phyloP scores from a whole-genome alignment of 139 green algal genomes.

The Yamagishiella unicocca region DNA sequence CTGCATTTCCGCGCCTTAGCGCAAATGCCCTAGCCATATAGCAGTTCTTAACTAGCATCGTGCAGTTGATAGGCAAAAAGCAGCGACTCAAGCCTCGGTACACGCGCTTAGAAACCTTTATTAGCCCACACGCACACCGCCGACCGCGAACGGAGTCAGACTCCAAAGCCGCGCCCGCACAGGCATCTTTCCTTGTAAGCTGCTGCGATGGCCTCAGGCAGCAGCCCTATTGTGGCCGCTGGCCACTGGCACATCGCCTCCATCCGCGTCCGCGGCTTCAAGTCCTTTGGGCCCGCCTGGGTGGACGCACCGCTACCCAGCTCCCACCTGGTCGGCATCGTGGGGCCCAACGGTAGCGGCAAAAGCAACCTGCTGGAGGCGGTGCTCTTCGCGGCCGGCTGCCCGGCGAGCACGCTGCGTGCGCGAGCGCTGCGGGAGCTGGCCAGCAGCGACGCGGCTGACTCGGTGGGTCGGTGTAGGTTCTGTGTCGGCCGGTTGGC shows the following conservation, averaged over 20 bases:
- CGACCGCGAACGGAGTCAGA: too few species aligned
- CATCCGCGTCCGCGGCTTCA: constrained; percentile 37
- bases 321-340: constrained; percentile 31
- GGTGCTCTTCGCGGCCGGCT: constrained; percentile 56
- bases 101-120: too few species aligned
- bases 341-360: constrained; percentile 68
- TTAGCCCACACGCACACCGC: too few species aligned
- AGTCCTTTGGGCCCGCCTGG: constrained; percentile 41
- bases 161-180: too few species aligned
- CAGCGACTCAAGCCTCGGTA: too few species aligned
- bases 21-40: too few species aligned
- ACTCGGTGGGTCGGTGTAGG: neutral
- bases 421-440: constrained; percentile 41
- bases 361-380: constrained; percentile 72
- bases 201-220: too few species aligned
- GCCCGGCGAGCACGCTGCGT: constrained; percentile 1
- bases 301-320: neutral
- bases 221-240: too few species aligned
- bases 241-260: constrained; percentile 2
- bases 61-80: too few species aligned
- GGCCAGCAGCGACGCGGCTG: neutral
- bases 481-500: neutral
- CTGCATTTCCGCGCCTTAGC: too few species aligned
- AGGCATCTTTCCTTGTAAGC: too few species aligned
- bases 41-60: too few species aligned